Evolutionary conservation across 352 stramenopile species (phyloP), one percentile per base, ranked within the genome.

Genomic region (Globisporangium spinosum): DNA sequence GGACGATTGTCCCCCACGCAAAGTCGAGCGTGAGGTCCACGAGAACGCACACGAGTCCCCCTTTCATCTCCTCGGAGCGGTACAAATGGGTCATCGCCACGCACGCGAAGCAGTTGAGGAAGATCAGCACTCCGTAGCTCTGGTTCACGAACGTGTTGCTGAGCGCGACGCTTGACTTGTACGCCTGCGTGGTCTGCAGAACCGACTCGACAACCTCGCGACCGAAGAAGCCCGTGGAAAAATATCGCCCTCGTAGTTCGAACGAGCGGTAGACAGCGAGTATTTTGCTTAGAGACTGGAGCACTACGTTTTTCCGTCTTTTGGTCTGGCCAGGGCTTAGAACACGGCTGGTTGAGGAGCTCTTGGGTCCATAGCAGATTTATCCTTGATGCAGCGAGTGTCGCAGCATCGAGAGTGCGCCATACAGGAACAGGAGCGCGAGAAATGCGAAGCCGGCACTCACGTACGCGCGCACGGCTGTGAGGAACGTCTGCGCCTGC

Each of bases 131-230:
- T 3, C 23, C 58, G 15, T 64, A 64, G 23, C 38, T 64, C 58
- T 64, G 58, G 40, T 64, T 64, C 25, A 64, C 58, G 58, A 56
- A 27, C 15, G 38, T 56, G 58, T 64, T 64, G 40, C 58, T 64
- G 6, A 64, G 58, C 23, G 40, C 23, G 25, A 25, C 6, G 15
- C 53, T 58, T 5, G 53, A 23, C 15, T 58, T 58, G 53, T 58
- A 58, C 1, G 53, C 53, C 22, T 58, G 53, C 25, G 6, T 58
- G 25, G 53, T 40, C 53, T 40, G 53, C 25, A 58, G 25, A 38
- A 58, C 38, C 15, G 53, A 58, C 25, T 58, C 53, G 53, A 58
- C 25, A 7, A 58, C 53, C 53, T 58, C 53, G 53, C 25, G 25
- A 8, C 40, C 3, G 53, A 58, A 58, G 53, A 40, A 40, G 25